Percentiles rank a stretch among this genome's conserved stretches.
These are phyloP conservation scores for Hypholoma sublateritium DNA, from an alignment of 768 basidiomycete species.

Conservation along the genomic window DNA sequence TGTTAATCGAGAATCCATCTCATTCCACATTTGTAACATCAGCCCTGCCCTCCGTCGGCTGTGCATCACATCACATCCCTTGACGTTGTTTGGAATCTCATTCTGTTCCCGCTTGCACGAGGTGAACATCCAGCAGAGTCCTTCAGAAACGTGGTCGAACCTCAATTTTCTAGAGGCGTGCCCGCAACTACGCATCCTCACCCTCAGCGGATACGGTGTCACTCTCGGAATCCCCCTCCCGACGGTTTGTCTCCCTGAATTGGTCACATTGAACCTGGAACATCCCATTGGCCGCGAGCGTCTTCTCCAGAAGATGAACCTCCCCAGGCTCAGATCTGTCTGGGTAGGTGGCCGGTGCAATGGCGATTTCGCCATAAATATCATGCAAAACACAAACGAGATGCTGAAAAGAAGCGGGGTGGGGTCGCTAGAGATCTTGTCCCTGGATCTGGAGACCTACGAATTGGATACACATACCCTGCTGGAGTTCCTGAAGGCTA, in stretches of 20 bases:
- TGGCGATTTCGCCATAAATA: not conserved
- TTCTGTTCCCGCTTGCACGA: conserved; percentile 13
- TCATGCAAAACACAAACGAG: conserved; percentile 9
- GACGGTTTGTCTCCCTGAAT: conserved; percentile 6
- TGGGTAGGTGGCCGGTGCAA: conserved; percentile 13
- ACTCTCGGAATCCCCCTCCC: not conserved
- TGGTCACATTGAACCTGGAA: conserved; percentile 15
- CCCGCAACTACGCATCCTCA: conserved; percentile 9
- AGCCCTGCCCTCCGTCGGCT: conserved; percentile 10
- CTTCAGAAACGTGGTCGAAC: conserved; percentile 14
- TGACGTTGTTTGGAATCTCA: not conserved
- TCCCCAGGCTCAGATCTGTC: conserved; percentile 13
- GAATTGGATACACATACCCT: conserved; percentile 2
- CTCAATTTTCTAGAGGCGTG: conserved; percentile 11
- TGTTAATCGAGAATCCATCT: not conserved
- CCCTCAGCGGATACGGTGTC: conserved; percentile 15
- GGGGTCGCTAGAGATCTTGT: conserved; percentile 9
- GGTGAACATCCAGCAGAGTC: conserved; percentile 12
- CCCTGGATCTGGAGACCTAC: conserved; percentile 12
- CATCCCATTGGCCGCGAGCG: conserved; percentile 13
- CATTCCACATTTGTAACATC: conserved; percentile 8
- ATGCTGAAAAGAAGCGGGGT: conserved; percentile 14
- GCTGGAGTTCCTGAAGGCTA: conserved; percentile 7
- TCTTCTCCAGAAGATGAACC: conserved; percentile 8
- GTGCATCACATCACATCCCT: conserved; percentile 7